Conservation (phyloP, 768 basidiomycete species). For the Boletellus sp. region DNA sequence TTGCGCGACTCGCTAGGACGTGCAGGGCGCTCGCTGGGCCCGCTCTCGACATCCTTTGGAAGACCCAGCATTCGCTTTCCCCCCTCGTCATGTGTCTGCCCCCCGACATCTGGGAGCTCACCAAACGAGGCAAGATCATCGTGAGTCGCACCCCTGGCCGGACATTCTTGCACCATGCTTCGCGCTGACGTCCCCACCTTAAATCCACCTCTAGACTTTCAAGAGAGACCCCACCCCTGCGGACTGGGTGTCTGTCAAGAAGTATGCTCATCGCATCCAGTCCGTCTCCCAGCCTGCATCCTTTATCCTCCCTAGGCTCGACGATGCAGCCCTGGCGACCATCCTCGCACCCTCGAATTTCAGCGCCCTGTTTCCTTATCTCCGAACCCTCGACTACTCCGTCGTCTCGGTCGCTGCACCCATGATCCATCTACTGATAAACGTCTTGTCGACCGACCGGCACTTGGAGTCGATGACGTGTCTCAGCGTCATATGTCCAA, state of each 20-base stretch:
- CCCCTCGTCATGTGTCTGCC: conserved; percentile 31
- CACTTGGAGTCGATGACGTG: conserved; percentile 17
- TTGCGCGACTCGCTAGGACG: conserved; percentile 28
- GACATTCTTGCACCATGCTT: not conserved
- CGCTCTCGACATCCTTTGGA: conserved; percentile 31
- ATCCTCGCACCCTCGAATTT: conserved; percentile 23
- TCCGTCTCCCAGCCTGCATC: conserved; percentile 23
- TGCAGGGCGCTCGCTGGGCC: conserved; percentile 27
- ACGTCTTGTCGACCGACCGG: conserved; percentile 17
- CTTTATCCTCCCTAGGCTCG: conserved; percentile 19
- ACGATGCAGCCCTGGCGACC: conserved; percentile 21
- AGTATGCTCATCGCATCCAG: conserved; percentile 25
- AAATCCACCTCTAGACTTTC: conserved; percentile 15
- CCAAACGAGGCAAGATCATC: conserved; percentile 14
- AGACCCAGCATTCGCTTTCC: conserved; percentile 26
- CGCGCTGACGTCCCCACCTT: not conserved
- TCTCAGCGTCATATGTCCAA: conserved; percentile 24
- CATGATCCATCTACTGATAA: conserved; percentile 17
- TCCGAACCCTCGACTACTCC: conserved; percentile 26
- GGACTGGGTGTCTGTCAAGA: conserved; percentile 23
- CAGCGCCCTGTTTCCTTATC: conserved; percentile 21
- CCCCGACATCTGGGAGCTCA: conserved; percentile 22
- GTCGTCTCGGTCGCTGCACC: conserved; percentile 22
- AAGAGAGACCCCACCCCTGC: conserved; percentile 13
- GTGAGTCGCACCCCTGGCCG: conserved; percentile 14